Evolutionary conservation across 805 yeast species (phyloP).

Genomic region (Candida easanensis): DNA sequence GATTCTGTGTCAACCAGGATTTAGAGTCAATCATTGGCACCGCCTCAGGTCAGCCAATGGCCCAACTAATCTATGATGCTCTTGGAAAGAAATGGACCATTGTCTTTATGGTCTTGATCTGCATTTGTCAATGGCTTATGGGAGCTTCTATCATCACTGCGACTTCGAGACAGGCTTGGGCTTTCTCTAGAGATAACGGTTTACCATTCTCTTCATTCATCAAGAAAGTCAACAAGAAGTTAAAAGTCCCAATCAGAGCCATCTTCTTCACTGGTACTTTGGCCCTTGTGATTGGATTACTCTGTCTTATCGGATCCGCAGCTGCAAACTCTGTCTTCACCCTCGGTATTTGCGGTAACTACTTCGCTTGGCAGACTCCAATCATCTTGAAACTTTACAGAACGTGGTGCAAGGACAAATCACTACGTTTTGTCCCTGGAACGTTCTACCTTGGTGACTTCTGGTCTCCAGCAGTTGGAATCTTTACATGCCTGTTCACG

Average conservation of each 20-base stretch:
- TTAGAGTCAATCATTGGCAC: constrained; percentile 41
- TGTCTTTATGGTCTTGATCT: constrained; percentile 57
- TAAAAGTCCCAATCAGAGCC: constrained; percentile 66
- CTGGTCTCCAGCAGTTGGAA: too few species aligned
- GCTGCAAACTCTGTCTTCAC: constrained; percentile 46
- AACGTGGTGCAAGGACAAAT: constrained; percentile 51
- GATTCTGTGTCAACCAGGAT: constrained; percentile 52
- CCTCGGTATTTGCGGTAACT: constrained; percentile 40
- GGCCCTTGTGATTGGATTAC: constrained; percentile 36
- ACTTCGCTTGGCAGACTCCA: constrained; percentile 42
- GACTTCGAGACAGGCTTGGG: constrained; percentile 67
- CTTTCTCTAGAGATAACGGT: constrained; percentile 74
- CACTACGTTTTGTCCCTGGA: constrained; percentile 57
- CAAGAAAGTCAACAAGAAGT: constrained; percentile 52
- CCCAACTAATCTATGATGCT: constrained; percentile 60
- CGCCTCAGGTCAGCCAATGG: constrained; percentile 58
- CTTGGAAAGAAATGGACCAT: constrained; percentile 65
- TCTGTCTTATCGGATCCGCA: constrained; percentile 38
- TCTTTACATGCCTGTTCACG: constrained; percentile 39
- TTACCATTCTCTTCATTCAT: constrained; percentile 58
- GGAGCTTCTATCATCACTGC: constrained; percentile 60
- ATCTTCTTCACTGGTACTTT: constrained; percentile 40
- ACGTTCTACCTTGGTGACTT: constrained; percentile 58
- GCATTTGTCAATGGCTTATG: constrained; percentile 63
- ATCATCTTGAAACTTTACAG: constrained; percentile 33